Base-by-base conservation (phyloP, 2,329 filamentous ascomycete genomes). In the Aspergillus aculeatinus region DNA sequence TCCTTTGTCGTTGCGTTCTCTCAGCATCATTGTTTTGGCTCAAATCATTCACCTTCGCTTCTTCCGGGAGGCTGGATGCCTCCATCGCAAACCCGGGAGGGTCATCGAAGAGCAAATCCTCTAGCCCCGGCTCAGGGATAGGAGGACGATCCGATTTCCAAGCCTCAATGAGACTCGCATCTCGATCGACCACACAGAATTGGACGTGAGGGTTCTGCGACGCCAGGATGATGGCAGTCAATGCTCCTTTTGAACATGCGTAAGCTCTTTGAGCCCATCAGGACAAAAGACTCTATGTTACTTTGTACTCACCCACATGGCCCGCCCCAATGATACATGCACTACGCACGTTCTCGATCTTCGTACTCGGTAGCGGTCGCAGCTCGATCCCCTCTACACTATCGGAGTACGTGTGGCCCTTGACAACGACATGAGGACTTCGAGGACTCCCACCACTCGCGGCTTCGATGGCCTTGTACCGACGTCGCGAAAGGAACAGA, bases 71-170 rank as follows among this genome's bases (percentile, higher is more conserved):
- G 29, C 14, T 48, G 10, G 21, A 7, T 52, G 29, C 42, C 21
- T 33, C 54, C 5, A 50, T 27, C 29, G 23, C 23, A 31, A 61
- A 19, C 0, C 44, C 53, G 29, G 48, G 9, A 27, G 48, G 44
- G 11, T 65, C 58, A 16, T 65, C 65, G n/a, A 67, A 68, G 2
- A 67, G n/a, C 10, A 67, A 42, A 11, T 67, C 63, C 5, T 68
- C 65, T 10, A 72, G 44, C 11, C 68, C 70, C 0, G 70, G 69
- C 48, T 72, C 70, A n/a, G 63, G 59, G n/a, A 71, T 59, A 0
- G 69, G 70, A 29, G 65, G 57, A 23, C 60, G 62, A 55, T 68
- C 62, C 0, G 70, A 72, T 48, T 71, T 71, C 70, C 70, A 72
- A 14, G 65, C 60, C 5, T 60, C 52, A 35, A 72, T 70, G 11